Base-by-base conservation (phyloP, 495 filamentous ascomycete species). In the Polyplosphaeria fusca region DNA sequence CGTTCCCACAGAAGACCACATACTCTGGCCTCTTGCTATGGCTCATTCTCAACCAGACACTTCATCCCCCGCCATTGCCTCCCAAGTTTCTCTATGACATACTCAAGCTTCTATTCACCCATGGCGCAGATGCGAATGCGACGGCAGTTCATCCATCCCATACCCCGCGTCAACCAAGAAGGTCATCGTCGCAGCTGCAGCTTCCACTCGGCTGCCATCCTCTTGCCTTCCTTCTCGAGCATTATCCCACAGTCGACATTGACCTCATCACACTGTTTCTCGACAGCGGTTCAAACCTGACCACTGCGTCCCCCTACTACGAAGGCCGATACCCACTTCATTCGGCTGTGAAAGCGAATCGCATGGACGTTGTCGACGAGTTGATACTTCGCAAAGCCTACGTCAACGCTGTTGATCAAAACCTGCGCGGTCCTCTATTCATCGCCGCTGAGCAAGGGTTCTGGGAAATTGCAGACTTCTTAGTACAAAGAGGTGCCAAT, bases 271-370 rank as follows among this genome's bases (percentile, higher is more conserved):
- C 25, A n/a, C 59, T 62, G 12, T 47, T 62, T 18, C 40, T 62
- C 47, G 32, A 52, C 23, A 39, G 47, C 4, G 41, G 41, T 18
- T 42, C 52, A 3, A 46, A 38, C 9, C 30, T 57, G 14, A 51
- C 47, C 13, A 57, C 38, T n/a, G 20, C 41, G 2, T 55, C 50
- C 0, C 11, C 50, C 9, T 44, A 50, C 27, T 61, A 61, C 38
- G 44, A 55, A 5, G 50, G 58, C 12, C 44, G 58, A 18, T 61
- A 25, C 39, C 59, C 59, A 22, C 52, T 62, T 4, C 59, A 62
- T 28, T 52, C 59, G 1, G 59, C 59, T 19, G 59, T 62, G n/a
- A 20, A 47, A 24, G 52, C 38, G 4, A 62, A 62, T 24, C 48
- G 59, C 0, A n/a, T 62, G 9, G 59, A 62, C 22, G 24, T 57